Evolutionary conservation across 2,329 filamentous ascomycete species (phyloP).

Genomic region (Beauveria sp.): DNA sequence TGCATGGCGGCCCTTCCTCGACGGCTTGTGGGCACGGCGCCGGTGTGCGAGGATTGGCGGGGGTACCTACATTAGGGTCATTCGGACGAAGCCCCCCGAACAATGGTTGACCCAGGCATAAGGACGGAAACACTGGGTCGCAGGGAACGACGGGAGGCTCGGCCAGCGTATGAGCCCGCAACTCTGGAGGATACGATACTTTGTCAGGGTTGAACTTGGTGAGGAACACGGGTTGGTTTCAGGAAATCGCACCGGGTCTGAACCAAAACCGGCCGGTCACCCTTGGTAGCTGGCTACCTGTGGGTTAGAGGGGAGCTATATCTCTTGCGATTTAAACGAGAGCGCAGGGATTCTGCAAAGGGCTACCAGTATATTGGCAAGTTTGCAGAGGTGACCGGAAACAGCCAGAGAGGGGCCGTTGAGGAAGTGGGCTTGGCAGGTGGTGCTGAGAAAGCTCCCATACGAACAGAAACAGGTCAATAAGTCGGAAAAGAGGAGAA

Average conservation of each 20-base stretch:
- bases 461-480: too few relatives aligned
- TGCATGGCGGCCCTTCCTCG: constrained; percentile 1
- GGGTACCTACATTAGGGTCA: constrained; percentile 9
- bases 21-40: neutral
- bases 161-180: neutral
- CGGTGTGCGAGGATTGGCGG: neutral
- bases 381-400: neutral
- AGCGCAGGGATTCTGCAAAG: neutral
- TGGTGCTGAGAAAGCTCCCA: neutral
- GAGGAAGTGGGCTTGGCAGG: neutral
- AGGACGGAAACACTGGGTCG: constrained; percentile 1
- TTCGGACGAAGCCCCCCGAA: constrained; percentile 5
- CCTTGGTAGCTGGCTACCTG: neutral
- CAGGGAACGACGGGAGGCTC: neutral
- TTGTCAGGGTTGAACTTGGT: neutral
- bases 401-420: neutral
- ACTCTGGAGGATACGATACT: neutral
- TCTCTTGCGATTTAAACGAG: neutral
- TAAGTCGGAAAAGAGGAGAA: neutral
- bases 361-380: neutral
- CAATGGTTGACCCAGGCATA: neutral
- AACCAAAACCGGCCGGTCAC: neutral
- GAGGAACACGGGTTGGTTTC: neutral
- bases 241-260: neutral
- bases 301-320: neutral